Percentiles rank a stretch among this genome's conserved stretches.
These are phyloP conservation scores for Herpetomonas tarakana DNA, from an alignment of 208 protist species.

Conservation along the genomic window DNA sequence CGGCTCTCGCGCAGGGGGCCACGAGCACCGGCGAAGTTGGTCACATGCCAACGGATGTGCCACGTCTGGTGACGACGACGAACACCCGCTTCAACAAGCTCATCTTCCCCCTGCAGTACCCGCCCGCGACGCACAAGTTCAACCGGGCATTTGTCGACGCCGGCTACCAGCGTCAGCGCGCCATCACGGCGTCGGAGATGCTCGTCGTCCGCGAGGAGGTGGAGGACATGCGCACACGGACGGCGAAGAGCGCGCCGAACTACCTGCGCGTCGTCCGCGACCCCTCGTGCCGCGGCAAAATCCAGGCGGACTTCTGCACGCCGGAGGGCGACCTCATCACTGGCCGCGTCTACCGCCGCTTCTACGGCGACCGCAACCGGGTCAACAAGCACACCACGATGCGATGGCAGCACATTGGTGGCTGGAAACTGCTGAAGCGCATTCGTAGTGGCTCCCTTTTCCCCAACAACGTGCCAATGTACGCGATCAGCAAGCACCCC, in stretches of 20 bases:
- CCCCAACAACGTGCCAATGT: constrained; percentile 76
- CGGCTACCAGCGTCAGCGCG: constrained; percentile 76
- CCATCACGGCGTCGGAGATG: constrained; percentile 81
- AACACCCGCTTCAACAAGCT: constrained; percentile 62
- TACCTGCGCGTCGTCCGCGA: constrained; percentile 81
- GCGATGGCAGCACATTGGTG: constrained; percentile 89
- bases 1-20: constrained; percentile 19
- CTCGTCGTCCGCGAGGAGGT: constrained; percentile 78
- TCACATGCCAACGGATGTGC: constrained; percentile 62
- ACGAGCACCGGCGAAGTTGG: constrained; percentile 53
- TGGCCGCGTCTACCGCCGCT: constrained; percentile 79
- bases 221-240: constrained; percentile 50
- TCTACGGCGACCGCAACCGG: constrained; percentile 74
- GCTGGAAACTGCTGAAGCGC: constrained; percentile 80
- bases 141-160: constrained; percentile 84
- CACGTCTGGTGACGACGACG: constrained; percentile 52
- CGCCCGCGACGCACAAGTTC: constrained; percentile 74
- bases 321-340: constrained; percentile 68
- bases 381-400: constrained; percentile 63
- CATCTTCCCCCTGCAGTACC: constrained; percentile 70
- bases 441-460: constrained; percentile 70
- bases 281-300: constrained; percentile 73
- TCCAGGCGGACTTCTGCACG: constrained; percentile 80
- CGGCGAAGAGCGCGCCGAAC: constrained; percentile 36
- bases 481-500: constrained; percentile 67